These are phyloP conservation scores for Hygrophorus russula DNA, from an alignment of 768 basidiomycete species.

Conservation along the genomic window DNA sequence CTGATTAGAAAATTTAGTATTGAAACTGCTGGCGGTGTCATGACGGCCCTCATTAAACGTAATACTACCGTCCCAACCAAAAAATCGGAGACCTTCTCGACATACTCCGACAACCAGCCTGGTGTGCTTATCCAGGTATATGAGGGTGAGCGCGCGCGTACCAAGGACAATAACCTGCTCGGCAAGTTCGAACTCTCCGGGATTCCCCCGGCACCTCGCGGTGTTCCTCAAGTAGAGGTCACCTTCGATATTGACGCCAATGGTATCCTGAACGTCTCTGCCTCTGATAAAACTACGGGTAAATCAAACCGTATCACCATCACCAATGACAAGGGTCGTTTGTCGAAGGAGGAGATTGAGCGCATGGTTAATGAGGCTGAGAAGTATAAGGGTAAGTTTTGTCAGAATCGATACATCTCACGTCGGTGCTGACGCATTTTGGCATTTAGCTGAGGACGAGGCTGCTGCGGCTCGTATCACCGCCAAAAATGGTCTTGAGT, in stretches of 20 bases:
- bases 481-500: conserved; percentile 89
- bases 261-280: conserved; percentile 92
- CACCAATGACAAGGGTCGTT: conserved; percentile 93
- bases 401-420: not conserved
- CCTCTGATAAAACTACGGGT: conserved; percentile 92
- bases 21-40: conserved; percentile 98
- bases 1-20: conserved; percentile 39
- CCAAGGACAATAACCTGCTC: conserved; percentile 97
- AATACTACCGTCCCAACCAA: conserved; percentile 99
- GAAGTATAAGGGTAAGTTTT: conserved; percentile 68
- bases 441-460: conserved; percentile 65
- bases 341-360: conserved; percentile 97
- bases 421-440: conserved; percentile 9
- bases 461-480: conserved; percentile 73
- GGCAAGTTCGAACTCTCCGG: conserved; percentile 98
- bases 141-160: conserved; percentile 97
- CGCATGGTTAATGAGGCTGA: conserved; percentile 95
- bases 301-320: conserved; percentile 93
- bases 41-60: conserved; percentile 97
- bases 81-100: conserved; percentile 98
- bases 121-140: conserved; percentile 97
- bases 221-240: conserved; percentile 96
- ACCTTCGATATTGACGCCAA: conserved; percentile 98
- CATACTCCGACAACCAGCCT: conserved; percentile 97
- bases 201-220: conserved; percentile 93